Evolutionary conservation across 2,329 filamentous ascomycete species (phyloP).

Genomic region (Aspergillus fumigatus): DNA sequence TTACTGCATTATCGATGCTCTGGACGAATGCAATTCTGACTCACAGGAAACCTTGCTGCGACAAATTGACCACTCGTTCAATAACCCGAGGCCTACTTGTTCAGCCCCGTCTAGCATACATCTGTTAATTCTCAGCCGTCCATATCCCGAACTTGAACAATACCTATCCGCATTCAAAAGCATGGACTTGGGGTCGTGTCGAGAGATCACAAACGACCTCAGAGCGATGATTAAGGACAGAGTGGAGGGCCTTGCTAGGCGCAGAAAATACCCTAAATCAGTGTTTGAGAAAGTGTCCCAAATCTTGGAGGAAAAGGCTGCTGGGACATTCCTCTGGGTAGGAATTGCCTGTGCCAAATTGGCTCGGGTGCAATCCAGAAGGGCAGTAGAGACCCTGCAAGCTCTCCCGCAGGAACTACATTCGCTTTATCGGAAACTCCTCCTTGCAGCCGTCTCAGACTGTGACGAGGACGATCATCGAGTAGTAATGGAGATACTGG

Average conservation of each 20-base stretch:
- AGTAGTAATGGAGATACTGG: conserved; percentile 2
- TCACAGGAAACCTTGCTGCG: conserved; percentile 12
- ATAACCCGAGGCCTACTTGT: background rate
- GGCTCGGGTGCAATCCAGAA: conserved; percentile 3
- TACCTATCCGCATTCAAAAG: conserved; percentile 1
- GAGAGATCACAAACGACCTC: conserved; percentile 3
- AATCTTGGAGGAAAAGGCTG: conserved; percentile 13
- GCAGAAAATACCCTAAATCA: conserved; percentile 2
- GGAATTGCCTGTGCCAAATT: conserved; percentile 13
- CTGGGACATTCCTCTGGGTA: conserved; percentile 15
- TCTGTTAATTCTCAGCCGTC: conserved; percentile 5
- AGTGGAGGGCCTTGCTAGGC: conserved; percentile 8
- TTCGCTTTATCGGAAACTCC: conserved; percentile 7
- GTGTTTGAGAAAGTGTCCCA: background rate
- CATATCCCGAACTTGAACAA: conserved; percentile 7
- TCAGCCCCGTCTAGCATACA: background rate
- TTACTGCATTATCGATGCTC: conserved; percentile 17
- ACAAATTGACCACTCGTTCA: conserved; percentile 10
- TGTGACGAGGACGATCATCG: background rate
- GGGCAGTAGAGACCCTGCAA: conserved; percentile 4
- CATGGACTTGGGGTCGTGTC: background rate
- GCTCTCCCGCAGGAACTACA: conserved; percentile 9
- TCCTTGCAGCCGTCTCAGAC: background rate
- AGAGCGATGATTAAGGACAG: conserved; percentile 5
- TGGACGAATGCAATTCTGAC: conserved; percentile 17